Evolutionary conservation across 306 rosid genomes (phyloP).

Genomic region (Quercus wislizeni): DNA sequence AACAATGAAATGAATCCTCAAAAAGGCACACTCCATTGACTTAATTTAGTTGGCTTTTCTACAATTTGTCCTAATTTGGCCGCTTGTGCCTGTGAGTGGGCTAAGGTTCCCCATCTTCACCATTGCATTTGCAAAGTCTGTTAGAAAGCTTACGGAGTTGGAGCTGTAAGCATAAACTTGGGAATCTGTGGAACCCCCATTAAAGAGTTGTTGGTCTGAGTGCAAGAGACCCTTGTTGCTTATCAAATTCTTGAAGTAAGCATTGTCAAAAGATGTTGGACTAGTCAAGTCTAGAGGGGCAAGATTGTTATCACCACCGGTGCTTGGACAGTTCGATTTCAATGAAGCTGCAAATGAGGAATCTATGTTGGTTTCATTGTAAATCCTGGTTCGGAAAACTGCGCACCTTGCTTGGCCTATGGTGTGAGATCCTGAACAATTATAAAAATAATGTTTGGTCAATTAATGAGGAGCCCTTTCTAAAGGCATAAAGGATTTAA

Average conservation of each 20-base stretch:
- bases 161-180: constrained; percentile 12
- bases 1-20: too few relatives aligned
- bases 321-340: too few relatives aligned
- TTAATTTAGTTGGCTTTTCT: constrained; percentile 13
- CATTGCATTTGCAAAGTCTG: constrained; percentile 31
- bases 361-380: too few relatives aligned
- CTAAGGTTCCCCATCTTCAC: constrained; percentile 39
- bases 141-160: not conserved
- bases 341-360: too few relatives aligned
- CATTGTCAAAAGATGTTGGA: too few relatives aligned
- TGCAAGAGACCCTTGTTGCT: constrained; percentile 26
- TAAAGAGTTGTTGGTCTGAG: constrained; percentile 33
- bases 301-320: too few relatives aligned
- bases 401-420: not conserved
- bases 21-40: too few relatives aligned
- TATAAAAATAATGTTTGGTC: not conserved
- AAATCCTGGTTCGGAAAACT: too few relatives aligned
- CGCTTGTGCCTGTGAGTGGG: constrained; percentile 32
- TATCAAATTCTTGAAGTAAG: not conserved
- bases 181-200: constrained; percentile 23
- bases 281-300: too few relatives aligned
- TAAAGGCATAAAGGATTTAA: too few relatives aligned
- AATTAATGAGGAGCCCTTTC: too few relatives aligned
- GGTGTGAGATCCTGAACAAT: not conserved
- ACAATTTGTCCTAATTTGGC: constrained; percentile 29